These are phyloP conservation scores for Fomitopsis serialis DNA, from an alignment of 768 basidiomycete genomes.

Conservation along the genomic window DNA sequence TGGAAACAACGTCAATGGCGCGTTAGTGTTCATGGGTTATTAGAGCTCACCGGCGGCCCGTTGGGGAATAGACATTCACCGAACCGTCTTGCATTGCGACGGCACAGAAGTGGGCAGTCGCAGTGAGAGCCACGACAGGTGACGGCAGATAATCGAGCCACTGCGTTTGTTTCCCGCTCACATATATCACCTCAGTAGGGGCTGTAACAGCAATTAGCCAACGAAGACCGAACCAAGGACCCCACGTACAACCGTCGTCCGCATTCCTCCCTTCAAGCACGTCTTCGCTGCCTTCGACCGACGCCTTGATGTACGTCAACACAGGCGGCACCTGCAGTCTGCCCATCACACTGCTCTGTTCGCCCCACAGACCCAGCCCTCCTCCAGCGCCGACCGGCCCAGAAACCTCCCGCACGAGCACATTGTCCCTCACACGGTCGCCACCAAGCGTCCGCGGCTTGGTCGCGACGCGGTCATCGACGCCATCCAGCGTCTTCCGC, in stretches of 20 bases:
- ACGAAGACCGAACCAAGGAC: neutral
- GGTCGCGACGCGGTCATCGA: slow-evolving; percentile 27
- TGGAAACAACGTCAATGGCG: slow-evolving; percentile 23
- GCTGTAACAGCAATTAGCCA: slow-evolving; percentile 28
- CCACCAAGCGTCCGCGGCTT: slow-evolving; percentile 64
- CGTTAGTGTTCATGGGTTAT: neutral
- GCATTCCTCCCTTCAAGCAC: slow-evolving; percentile 77
- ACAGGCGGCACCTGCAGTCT: slow-evolving; percentile 49
- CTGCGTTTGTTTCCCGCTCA: slow-evolving; percentile 61
- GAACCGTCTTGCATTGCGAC: slow-evolving; percentile 75
- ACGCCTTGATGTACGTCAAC: slow-evolving; percentile 30
- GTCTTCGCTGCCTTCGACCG: slow-evolving; percentile 63
- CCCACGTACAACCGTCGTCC: slow-evolving; percentile 50
- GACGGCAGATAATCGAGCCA: slow-evolving; percentile 89
- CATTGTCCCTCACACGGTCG: slow-evolving; percentile 46
- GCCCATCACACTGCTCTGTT: slow-evolving; percentile 15
- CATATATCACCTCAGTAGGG: slow-evolving; percentile 63
- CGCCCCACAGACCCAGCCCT: slow-evolving; percentile 7
- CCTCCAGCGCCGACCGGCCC: neutral
- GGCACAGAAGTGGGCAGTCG: slow-evolving; percentile 65
- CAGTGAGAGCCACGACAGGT: slow-evolving; percentile 61
- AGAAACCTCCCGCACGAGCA: slow-evolving; percentile 50
- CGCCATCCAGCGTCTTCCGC: slow-evolving; percentile 36
- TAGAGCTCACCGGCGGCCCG: slow-evolving; percentile 68
- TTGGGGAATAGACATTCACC: slow-evolving; percentile 78